Evolutionary conservation across 345 rosid genomes (phyloP).

Genomic region (Boechera retrofracta): DNA sequence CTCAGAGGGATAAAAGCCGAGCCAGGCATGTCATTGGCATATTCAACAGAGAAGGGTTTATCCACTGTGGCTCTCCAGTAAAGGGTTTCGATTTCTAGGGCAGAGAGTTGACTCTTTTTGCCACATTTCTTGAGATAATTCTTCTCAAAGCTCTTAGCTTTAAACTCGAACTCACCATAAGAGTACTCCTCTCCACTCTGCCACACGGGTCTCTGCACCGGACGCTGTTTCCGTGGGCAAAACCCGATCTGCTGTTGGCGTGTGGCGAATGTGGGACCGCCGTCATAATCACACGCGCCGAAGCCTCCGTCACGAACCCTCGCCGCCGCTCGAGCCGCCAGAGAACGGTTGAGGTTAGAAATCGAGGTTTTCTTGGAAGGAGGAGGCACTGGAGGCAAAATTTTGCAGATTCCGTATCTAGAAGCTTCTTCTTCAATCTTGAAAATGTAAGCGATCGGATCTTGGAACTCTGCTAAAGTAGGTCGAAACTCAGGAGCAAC

Average conservation of each 20-base stretch:
- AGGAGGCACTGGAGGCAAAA: slow-evolving; percentile 81
- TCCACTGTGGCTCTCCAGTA: slow-evolving; percentile 96
- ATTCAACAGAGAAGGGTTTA: slow-evolving; percentile 92
- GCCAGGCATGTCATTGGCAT: slow-evolving; percentile 98
- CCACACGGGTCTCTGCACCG: slow-evolving; percentile 93
- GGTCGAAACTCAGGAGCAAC: slow-evolving; percentile 95
- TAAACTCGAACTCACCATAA: slow-evolving; percentile 84
- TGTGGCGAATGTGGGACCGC: slow-evolving; percentile 89
- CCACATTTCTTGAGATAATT: slow-evolving; percentile 63
- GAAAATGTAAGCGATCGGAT: slow-evolving; percentile 98
- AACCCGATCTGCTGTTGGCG: slow-evolving; percentile 99
- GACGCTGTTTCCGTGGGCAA: slow-evolving; percentile 89
- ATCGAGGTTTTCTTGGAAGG: slow-evolving; percentile 72
- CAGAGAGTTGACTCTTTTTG: slow-evolving; percentile 63
- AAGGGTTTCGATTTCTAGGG: slow-evolving; percentile 77
- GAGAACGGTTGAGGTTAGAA: slow-evolving; percentile 80
- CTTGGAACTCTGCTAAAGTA: slow-evolving; percentile 87
- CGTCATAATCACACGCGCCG: slow-evolving; percentile 42
- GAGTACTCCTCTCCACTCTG: slow-evolving; percentile 93
- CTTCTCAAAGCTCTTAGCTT: slow-evolving; percentile 80
- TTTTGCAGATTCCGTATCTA: slow-evolving; percentile 94
- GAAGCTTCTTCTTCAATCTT: slow-evolving; percentile 98
- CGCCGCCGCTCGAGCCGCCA: slow-evolving; percentile 61
- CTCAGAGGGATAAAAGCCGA: slow-evolving; percentile 78
- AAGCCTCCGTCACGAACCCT: slow-evolving; percentile 36